Evolutionary conservation across 768 basidiomycete species (phyloP).

Genomic region (Solioccasus polychromus): DNA sequence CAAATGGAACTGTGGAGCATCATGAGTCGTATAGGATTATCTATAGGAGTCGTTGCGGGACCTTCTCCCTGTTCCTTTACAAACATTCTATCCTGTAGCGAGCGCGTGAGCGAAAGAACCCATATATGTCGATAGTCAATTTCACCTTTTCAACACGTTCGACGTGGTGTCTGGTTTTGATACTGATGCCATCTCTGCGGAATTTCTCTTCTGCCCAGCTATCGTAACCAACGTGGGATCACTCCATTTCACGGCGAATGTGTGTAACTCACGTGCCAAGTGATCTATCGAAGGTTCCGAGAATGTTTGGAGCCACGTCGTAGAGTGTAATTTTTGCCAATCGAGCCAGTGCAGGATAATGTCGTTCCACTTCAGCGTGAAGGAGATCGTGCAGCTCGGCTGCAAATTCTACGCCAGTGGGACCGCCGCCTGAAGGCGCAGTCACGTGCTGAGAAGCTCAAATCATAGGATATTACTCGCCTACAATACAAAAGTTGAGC

Average conservation of each 20-base stretch:
- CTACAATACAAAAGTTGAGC: conserved; percentile 85
- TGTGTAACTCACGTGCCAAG: conserved; percentile 48
- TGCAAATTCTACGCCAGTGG: conserved; percentile 79
- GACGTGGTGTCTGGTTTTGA: conserved; percentile 73
- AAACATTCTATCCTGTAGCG: conserved; percentile 55
- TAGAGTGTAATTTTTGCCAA: conserved; percentile 74
- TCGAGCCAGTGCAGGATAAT: conserved; percentile 63
- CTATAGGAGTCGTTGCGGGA: conserved; percentile 21
- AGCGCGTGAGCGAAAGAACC: conserved; percentile 7
- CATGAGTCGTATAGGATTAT: conserved; percentile 5
- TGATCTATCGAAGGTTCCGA: conserved; percentile 69
- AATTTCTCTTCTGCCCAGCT: conserved; percentile 73
- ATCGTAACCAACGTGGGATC: conserved; percentile 1
- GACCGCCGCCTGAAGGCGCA: conserved; percentile 56
- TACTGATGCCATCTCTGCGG: conserved; percentile 68
- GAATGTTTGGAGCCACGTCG: conserved; percentile 76
- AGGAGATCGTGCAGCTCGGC: conserved; percentile 81
- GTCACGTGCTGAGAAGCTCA: conserved; percentile 5
- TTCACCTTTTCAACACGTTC: conserved; percentile 60
- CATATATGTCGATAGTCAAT: conserved; percentile 4
- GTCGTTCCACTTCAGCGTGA: conserved; percentile 55
- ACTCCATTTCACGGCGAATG: neutral
- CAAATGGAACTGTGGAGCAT: conserved; percentile 60
- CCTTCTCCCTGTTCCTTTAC: conserved; percentile 74
- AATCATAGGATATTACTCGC: conserved; percentile 36